Evolutionary conservation across 2,329 filamentous ascomycete genomes (phyloP).

Genomic region (Penicillium sp.): DNA sequence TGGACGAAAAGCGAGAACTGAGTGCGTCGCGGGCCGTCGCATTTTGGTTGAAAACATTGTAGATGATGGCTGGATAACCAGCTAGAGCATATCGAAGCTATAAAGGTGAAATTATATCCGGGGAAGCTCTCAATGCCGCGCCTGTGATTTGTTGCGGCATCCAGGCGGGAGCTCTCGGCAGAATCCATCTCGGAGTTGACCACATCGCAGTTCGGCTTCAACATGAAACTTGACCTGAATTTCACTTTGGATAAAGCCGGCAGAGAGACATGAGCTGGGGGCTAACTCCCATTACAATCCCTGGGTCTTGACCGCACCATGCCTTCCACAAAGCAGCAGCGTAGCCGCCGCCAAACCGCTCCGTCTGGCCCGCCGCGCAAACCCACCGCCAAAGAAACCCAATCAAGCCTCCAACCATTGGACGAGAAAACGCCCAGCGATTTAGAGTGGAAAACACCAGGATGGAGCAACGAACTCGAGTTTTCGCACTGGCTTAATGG

Average conservation of each 20-base stretch:
- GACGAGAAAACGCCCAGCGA: constrained; percentile 4
- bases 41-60: constrained; percentile 25
- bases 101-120: constrained; percentile 3
- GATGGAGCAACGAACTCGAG: constrained; percentile 46
- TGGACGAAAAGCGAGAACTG: constrained; percentile 19
- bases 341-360: constrained; percentile 32
- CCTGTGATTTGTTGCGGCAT: constrained; percentile 20
- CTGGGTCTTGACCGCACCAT: constrained; percentile 14
- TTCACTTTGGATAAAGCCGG: neutral
- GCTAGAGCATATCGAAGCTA: constrained; percentile 2
- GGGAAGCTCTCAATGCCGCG: constrained; percentile 12
- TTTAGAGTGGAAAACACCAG: constrained; percentile 8
- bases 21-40: constrained; percentile 19
- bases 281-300: neutral
- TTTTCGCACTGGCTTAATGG: constrained; percentile 52
- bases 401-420: constrained; percentile 12
- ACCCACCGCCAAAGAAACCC: constrained; percentile 18
- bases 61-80: neutral
- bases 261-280: constrained; percentile 8
- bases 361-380: constrained; percentile 29
- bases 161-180: constrained; percentile 27
- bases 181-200: constrained; percentile 27
- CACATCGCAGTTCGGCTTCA: constrained; percentile 13
- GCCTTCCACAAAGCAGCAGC: constrained; percentile 26
- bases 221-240: neutral